A percentile compares a stretch with the other conserved stretches of the same genome.
Conservation (phyloP, 2,329 filamentous ascomycete genomes). For the Pezicula rhizophila region DNA sequence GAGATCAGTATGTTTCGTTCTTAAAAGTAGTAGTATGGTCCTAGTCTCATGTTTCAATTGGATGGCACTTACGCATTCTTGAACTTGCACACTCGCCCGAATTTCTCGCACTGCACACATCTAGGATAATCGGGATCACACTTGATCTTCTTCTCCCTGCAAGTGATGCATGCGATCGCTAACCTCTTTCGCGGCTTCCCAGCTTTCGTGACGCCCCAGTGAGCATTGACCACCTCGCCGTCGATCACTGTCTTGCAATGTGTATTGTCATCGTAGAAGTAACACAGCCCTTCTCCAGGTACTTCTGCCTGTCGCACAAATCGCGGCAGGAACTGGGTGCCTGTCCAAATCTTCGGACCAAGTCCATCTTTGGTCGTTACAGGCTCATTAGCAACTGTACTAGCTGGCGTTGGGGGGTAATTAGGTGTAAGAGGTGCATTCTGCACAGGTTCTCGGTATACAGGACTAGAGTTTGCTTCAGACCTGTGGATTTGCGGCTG, state of each 20-base stretch:
- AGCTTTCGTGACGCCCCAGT: slow-evolving; percentile 91
- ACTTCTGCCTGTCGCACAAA: slow-evolving; percentile 61
- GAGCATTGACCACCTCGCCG: slow-evolving; percentile 79
- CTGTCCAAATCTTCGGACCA: slow-evolving; percentile 65
- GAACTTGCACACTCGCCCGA: slow-evolving; percentile 77
- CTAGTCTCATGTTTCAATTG: not conserved
- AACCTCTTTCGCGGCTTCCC: slow-evolving; percentile 88
- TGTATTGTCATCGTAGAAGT: slow-evolving; percentile 79
- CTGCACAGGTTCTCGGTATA: slow-evolving; percentile 17
- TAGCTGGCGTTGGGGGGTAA: slow-evolving; percentile 20
- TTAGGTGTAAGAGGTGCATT: slow-evolving; percentile 13
- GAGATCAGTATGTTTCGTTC: slow-evolving; percentile 30
- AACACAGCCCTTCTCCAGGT: slow-evolving; percentile 74
- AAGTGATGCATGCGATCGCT: slow-evolving; percentile 88
- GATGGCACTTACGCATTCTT: slow-evolving; percentile 68
- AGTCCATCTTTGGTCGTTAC: slow-evolving; percentile 48
- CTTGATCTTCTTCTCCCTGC: slow-evolving; percentile 96
- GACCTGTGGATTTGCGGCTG: slow-evolving; percentile 12
- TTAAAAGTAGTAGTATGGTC: not conserved
- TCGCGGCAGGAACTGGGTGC: slow-evolving; percentile 59
- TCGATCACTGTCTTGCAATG: slow-evolving; percentile 80
- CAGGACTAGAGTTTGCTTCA: slow-evolving; percentile 16
- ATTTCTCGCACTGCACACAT: slow-evolving; percentile 89
- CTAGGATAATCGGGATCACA: slow-evolving; percentile 84
- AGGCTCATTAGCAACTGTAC: slow-evolving; percentile 18